Percentiles rank a stretch among this genome's conserved stretches.
phyloP scores from a whole-genome alignment of 78 protist genomes.

The Dictyostelium intermedium region DNA sequence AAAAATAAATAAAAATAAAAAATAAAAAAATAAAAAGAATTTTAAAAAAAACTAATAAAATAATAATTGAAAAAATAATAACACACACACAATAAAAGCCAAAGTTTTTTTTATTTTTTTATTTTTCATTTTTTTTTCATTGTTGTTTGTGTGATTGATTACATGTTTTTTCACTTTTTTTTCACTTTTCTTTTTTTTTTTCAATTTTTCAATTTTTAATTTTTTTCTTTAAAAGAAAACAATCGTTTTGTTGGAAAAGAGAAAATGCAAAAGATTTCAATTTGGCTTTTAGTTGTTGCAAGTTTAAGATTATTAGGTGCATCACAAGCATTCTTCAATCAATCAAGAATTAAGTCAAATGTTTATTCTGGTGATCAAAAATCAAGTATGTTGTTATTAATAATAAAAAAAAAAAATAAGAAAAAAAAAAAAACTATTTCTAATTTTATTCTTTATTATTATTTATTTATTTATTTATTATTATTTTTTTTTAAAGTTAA shows the following conservation, averaged over 20 bases:
- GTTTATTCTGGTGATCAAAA: conserved; percentile 58
- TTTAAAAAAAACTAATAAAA: neutral
- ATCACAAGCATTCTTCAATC: conserved; percentile 56
- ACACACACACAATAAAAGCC: too few relatives aligned
- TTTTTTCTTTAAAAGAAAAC: neutral
- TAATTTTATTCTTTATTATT: too few relatives aligned
- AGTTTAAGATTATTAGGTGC: conserved; percentile 42
- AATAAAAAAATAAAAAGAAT: neutral
- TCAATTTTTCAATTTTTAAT: too few relatives aligned
- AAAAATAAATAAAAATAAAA: neutral
- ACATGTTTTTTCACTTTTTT: too few relatives aligned
- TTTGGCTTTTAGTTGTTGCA: conserved; percentile 69
- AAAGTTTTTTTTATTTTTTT: too few relatives aligned
- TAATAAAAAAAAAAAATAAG: neutral
- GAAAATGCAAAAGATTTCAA: conserved; percentile 51
- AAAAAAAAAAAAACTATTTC: neutral
- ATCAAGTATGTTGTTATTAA: conserved; percentile 10
- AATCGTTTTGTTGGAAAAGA: neutral
- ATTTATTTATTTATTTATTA: neutral
- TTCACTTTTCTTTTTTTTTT: too few relatives aligned
- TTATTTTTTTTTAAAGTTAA: neutral
- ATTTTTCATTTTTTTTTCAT: too few relatives aligned
- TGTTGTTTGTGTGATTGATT: too few relatives aligned
- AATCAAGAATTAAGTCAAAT: conserved; percentile 38
- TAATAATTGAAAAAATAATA: too few relatives aligned